These are phyloP conservation scores for Vachellia pachyceras DNA, from an alignment of 306 rosid species.

Conservation along the genomic window DNA sequence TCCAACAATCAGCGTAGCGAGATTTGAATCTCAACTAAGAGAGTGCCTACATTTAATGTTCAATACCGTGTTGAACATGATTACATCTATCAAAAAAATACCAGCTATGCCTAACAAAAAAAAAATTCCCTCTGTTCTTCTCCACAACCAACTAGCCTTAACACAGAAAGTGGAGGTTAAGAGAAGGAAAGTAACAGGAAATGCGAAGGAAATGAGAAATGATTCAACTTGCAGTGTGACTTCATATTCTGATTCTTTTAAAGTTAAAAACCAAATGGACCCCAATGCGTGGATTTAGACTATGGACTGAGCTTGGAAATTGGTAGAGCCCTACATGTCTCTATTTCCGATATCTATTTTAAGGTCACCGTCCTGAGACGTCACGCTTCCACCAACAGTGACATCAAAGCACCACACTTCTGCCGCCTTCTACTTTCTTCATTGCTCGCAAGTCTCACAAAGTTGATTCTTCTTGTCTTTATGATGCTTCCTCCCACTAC, in stretches of 20 bases:
- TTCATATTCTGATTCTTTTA: background rate
- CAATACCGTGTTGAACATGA: background rate
- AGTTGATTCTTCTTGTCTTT: too few species aligned
- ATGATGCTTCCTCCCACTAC: too few species aligned
- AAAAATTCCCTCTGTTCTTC: background rate
- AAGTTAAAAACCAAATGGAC: conserved; percentile 22
- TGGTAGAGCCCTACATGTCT: background rate
- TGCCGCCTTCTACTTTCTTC: too few species aligned
- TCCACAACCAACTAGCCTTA: background rate
- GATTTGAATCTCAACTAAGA: too few species aligned
- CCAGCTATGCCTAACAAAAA: too few species aligned
- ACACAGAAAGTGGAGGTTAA: too few species aligned
- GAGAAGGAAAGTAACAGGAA: too few species aligned
- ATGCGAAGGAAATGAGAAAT: background rate
- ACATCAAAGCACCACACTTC: background rate
- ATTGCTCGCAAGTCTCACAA: background rate
- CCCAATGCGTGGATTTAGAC: conserved; percentile 1
- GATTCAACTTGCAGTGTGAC: background rate
- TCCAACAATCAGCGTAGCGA: conserved; percentile 22
- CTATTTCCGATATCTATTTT: background rate
- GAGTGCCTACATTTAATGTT: too few species aligned
- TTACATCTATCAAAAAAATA: too few species aligned
- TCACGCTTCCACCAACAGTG: background rate
- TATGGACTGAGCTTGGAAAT: too few species aligned
- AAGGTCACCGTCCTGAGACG: background rate